phyloP scores from a whole-genome alignment of 768 basidiomycete species.

The Daedalea quercina region DNA sequence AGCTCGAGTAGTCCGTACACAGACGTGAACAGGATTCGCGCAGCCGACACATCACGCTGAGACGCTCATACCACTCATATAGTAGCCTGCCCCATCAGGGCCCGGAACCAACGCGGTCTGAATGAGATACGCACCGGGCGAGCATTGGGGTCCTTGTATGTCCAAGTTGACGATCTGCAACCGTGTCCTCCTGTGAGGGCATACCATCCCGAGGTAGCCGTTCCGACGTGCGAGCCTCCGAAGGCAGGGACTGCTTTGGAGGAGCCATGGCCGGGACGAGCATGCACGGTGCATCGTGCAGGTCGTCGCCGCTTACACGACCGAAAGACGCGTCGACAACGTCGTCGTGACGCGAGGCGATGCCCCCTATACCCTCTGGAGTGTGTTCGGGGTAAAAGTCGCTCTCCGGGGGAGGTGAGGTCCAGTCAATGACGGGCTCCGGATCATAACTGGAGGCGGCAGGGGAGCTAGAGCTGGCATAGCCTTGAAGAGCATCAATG shows the following conservation, averaged over 20 bases:
- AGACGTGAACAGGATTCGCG: too few relatives aligned
- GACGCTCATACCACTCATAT: too few relatives aligned
- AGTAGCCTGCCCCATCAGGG: too few relatives aligned
- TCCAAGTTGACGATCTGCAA: conserved; percentile 6
- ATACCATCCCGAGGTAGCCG: conserved; percentile 1
- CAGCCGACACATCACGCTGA: too few relatives aligned
- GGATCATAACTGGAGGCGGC: conserved; percentile 1
- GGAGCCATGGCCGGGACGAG: background rate
- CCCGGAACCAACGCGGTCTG: too few relatives aligned
- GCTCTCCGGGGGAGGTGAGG: background rate
- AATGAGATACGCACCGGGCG: conserved; percentile 16
- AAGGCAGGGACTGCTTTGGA: background rate
- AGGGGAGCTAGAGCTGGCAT: conserved; percentile 9
- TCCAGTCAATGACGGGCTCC: background rate
- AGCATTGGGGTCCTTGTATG: conserved; percentile 18
- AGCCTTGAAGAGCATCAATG: background rate
- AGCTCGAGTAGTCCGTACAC: too few relatives aligned
- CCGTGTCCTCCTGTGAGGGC: conserved; percentile 5
- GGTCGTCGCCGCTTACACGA: background rate
- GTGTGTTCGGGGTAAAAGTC: background rate
- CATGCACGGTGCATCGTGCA: too few relatives aligned
- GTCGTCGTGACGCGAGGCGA: conserved; percentile 5
- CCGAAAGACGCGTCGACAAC: background rate
- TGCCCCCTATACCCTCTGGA: background rate
- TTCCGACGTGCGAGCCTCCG: background rate